phyloP scores from a whole-genome alignment of 495 filamentous ascomycete genomes.

The Trichocladium antarcticum region DNA sequence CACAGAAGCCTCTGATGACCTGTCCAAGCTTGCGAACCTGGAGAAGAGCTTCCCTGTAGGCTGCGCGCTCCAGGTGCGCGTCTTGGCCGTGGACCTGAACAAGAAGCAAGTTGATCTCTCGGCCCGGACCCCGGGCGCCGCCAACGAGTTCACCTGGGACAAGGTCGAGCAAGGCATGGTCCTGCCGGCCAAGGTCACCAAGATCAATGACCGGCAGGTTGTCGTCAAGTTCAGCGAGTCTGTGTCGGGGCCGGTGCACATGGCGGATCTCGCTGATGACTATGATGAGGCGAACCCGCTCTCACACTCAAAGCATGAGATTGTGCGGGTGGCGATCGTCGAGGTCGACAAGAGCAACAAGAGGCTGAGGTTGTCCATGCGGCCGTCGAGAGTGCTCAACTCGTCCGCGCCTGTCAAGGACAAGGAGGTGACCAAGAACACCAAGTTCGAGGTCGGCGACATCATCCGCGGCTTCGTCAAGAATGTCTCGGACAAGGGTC shows the following conservation, averaged over 20 bases:
- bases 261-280: conserved; percentile 77
- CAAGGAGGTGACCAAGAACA: conserved; percentile 55
- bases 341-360: conserved; percentile 76
- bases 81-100: conserved; percentile 60
- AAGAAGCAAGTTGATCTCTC: conserved; percentile 73
- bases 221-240: conserved; percentile 74
- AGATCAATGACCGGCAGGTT: conserved; percentile 68
- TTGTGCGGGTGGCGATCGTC: conserved; percentile 70
- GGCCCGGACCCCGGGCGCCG: conserved; percentile 46
- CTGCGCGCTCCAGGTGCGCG: conserved; percentile 67
- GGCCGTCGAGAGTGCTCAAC: conserved; percentile 78
- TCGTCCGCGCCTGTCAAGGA: conserved; percentile 77
- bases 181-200: conserved; percentile 71
- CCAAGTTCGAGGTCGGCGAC: conserved; percentile 66
- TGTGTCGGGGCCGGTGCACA: conserved; percentile 59
- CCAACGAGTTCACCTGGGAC: conserved; percentile 49
- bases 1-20: conserved; percentile 76
- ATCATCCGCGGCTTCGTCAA: conserved; percentile 82
- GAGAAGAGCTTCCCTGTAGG: conserved; percentile 80
- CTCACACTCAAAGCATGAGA: conserved; percentile 65
- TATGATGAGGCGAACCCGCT: conserved; percentile 56
- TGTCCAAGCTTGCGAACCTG: conserved; percentile 62
- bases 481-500: conserved; percentile 70
- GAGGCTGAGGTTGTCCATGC: conserved; percentile 64
- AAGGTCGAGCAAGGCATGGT: conserved; percentile 67